Base-by-base conservation (phyloP, 495 filamentous ascomycete genomes). In the Aspergillus bertholletiae region DNA sequence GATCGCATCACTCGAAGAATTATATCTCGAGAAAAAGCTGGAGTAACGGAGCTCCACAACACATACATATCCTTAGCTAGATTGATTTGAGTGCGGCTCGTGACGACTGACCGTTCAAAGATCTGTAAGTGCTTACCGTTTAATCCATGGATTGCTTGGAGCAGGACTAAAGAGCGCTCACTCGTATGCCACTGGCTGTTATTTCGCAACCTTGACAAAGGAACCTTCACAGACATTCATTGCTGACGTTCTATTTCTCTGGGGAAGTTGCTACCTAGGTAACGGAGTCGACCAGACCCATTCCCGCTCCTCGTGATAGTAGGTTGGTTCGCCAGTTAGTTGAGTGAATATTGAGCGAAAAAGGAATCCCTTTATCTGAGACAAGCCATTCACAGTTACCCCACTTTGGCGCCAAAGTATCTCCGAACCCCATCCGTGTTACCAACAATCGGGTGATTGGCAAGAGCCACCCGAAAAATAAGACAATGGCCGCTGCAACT, bases 401-500 rank as follows among this genome's bases (percentile, higher is more conserved):
- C 62, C 59, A 65, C 59, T 55, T 54, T 52, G 35, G 43, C 39
- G 22, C 28, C 56, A 53, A 32, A 48, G 35, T 49, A 56, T 41
- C 43, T 44, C 49, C 44, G 39, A 22, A 43, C 17, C 17, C 57
- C 51, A 50, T 46, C 57, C 40, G 56, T 64, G 61, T 64, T 53
- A 64, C 61, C 54, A 53, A 41, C 46, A 40, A 43, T 52, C 53
- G 37, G 55, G 47, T 55, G 51, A 51, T 50, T 53, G 45, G 54
- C 40, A 54, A 51, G 54, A 21, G 53, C 54, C 53, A 56, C 49
- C 48, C 47, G 28, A n/a, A 39, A 48, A 35, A 50, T 46, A 35
- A 57, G 11, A 30, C 12, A 34, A 70, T 70, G 67, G 61, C 65
- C 50, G 56, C 61, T 40, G 48, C 63, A 48, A 51, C 65, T 47